These are phyloP conservation scores for Hypoxylon sp. DNA, from an alignment of 2,329 filamentous ascomycete species.

Conservation along the genomic window DNA sequence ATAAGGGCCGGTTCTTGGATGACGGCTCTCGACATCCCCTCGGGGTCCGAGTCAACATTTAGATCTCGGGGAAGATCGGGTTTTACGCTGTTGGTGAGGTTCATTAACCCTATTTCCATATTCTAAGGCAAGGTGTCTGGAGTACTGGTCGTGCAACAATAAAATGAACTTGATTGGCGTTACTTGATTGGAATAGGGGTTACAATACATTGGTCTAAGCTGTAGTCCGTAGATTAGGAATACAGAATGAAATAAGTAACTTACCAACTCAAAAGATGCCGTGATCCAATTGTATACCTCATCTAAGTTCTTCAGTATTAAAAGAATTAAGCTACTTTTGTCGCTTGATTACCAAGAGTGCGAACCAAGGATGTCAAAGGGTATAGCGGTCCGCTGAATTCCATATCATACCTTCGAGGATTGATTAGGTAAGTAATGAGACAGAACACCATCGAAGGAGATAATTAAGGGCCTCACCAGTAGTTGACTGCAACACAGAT, in stretches of 20 bases:
- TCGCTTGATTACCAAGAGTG: constrained; percentile 50
- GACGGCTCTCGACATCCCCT: constrained; percentile 70
- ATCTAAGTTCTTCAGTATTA: not conserved
- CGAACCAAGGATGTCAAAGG: constrained; percentile 71
- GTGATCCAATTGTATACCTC: not conserved
- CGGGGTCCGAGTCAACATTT: constrained; percentile 61
- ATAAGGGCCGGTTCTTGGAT: constrained; percentile 80
- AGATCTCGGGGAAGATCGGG: constrained; percentile 14
- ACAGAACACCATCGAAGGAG: not conserved
- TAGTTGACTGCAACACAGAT: constrained; percentile 87
- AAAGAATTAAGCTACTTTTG: not conserved
- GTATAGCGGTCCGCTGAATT: constrained; percentile 79
- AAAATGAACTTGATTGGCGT: not conserved
- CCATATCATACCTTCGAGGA: constrained; percentile 80
- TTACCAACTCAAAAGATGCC: constrained; percentile 5
- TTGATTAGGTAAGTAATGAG: constrained; percentile 3
- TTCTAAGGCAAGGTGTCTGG: constrained; percentile 42
- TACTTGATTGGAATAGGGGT: constrained; percentile 10
- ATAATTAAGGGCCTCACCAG: constrained; percentile 67
- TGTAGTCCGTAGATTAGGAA: constrained; percentile 29
- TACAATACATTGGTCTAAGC: not conserved
- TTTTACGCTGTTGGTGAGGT: not conserved
- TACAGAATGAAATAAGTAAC: constrained; percentile 19
- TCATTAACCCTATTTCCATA: not conserved
- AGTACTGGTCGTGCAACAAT: constrained; percentile 25